Conservation (phyloP, 495 filamentous ascomycete species). For the Podospora australis region DNA sequence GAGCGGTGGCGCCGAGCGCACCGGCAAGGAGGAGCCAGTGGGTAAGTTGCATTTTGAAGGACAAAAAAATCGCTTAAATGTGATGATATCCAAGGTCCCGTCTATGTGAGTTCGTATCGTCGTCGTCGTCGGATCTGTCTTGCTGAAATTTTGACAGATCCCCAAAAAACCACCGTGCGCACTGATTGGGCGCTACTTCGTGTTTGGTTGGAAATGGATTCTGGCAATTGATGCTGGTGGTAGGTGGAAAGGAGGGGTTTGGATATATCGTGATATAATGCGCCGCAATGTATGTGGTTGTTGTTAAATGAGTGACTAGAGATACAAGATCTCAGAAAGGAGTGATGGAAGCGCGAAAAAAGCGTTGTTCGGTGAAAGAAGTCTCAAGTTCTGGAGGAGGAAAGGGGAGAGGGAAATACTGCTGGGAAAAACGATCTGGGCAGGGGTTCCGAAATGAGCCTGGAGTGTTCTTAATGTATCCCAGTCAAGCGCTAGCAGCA, state of each 20-base stretch:
- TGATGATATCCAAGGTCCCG: not conserved
- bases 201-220: not conserved
- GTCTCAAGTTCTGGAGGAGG: constrained; percentile 11
- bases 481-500: constrained; percentile 9
- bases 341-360: constrained; percentile 25
- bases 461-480: constrained; percentile 12
- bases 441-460: constrained; percentile 21
- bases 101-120: constrained; percentile 7
- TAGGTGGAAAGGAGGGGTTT: not conserved
- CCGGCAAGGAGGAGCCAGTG: constrained; percentile 23
- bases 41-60: constrained; percentile 26
- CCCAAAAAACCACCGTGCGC: not conserved
- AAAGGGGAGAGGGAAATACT: constrained; percentile 10
- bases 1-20: constrained; percentile 21
- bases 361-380: constrained; percentile 15
- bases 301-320: constrained; percentile 26
- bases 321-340: constrained; percentile 31
- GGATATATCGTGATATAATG: too few species aligned
- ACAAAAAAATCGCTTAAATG: not conserved
- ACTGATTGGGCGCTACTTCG: not conserved
- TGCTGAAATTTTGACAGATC: not conserved
- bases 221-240: constrained; percentile 18
- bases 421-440: constrained; percentile 1
- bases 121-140: constrained; percentile 1
- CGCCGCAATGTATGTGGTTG: constrained; percentile 6